A percentile compares a stretch with the other conserved stretches of the same genome.
These are phyloP conservation scores for Cryphonectria parasitica DNA, from an alignment of 2,329 filamentous ascomycete species.

Conservation along the genomic window DNA sequence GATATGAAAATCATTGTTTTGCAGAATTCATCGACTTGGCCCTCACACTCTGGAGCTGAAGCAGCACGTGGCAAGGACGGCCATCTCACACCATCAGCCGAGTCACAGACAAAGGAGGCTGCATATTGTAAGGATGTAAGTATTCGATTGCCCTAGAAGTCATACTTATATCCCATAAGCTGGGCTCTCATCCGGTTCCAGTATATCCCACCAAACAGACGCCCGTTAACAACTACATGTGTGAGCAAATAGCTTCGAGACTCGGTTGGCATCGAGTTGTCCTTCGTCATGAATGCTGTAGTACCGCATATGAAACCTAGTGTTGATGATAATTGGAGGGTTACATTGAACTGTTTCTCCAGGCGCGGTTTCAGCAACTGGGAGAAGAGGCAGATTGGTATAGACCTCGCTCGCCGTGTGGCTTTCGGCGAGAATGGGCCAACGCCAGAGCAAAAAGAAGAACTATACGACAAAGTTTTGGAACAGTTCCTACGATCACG, in stretches of 20 bases:
- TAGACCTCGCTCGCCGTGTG: not conserved
- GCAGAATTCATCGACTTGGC: constrained; percentile 8
- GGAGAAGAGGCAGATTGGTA: not conserved
- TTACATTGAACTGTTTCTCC: not conserved
- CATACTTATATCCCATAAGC: not conserved
- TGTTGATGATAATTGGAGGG: not conserved
- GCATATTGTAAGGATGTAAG: not conserved
- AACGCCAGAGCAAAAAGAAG: not conserved
- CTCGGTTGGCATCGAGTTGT: not conserved
- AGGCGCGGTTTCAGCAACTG: not conserved
- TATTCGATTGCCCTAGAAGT: not conserved
- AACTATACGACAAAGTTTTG: constrained; percentile 8
- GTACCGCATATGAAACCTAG: not conserved
- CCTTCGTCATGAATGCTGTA: not conserved
- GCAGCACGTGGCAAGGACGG: not conserved
- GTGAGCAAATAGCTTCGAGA: not conserved
- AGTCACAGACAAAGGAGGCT: not conserved
- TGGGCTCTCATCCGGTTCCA: too few relatives aligned
- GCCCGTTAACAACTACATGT: not conserved
- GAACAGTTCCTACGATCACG: not conserved
- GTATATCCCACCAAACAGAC: not conserved
- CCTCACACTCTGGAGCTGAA: not conserved
- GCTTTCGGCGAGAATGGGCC: not conserved
- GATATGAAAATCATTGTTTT: constrained; percentile 2
- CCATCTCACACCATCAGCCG: not conserved